Percentiles rank a stretch among this genome's conserved stretches.
phyloP scores from a whole-genome alignment of 1,284 basidiomycete genomes.

The Austroboletus novae-zelandiae region DNA sequence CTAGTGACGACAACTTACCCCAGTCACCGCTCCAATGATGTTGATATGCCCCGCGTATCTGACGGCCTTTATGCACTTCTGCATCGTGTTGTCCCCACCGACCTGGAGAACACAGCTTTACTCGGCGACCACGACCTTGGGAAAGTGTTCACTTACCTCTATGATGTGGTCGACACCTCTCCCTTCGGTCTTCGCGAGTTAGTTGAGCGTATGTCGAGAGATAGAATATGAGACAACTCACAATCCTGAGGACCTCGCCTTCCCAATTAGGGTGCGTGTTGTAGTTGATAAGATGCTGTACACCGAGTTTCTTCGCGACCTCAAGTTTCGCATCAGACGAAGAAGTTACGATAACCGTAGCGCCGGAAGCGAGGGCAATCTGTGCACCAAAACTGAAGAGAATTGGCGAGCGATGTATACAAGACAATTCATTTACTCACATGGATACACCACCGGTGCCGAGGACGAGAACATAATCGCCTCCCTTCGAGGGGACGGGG shows the following conservation, averaged over 20 bases:
- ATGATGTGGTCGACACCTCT: constrained; percentile 57
- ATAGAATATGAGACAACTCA: constrained; percentile 2
- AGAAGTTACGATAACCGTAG: constrained; percentile 57
- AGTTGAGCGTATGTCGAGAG: background rate
- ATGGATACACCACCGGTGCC: constrained; percentile 62
- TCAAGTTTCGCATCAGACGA: constrained; percentile 61
- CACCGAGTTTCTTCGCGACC: constrained; percentile 45
- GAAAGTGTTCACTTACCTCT: constrained; percentile 40
- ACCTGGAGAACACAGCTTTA: constrained; percentile 28
- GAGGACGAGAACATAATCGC: constrained; percentile 50
- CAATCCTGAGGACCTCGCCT: constrained; percentile 45
- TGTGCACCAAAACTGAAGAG: constrained; percentile 46
- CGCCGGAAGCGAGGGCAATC: constrained; percentile 55
- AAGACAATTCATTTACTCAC: constrained; percentile 24
- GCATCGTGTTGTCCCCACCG: constrained; percentile 52
- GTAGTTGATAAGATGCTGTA: constrained; percentile 58
- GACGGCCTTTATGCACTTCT: constrained; percentile 42
- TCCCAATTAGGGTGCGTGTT: constrained; percentile 54
- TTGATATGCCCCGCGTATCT: constrained; percentile 46
- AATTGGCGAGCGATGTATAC: background rate
- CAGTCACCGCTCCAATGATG: constrained; percentile 47
- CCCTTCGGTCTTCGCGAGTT: constrained; percentile 38
- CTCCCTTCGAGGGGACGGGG: constrained; percentile 41
- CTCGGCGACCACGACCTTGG: background rate
- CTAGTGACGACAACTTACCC: constrained; percentile 23